Conservation (phyloP, 768 basidiomycete species). For the Rhodotorula graminis region DNA sequence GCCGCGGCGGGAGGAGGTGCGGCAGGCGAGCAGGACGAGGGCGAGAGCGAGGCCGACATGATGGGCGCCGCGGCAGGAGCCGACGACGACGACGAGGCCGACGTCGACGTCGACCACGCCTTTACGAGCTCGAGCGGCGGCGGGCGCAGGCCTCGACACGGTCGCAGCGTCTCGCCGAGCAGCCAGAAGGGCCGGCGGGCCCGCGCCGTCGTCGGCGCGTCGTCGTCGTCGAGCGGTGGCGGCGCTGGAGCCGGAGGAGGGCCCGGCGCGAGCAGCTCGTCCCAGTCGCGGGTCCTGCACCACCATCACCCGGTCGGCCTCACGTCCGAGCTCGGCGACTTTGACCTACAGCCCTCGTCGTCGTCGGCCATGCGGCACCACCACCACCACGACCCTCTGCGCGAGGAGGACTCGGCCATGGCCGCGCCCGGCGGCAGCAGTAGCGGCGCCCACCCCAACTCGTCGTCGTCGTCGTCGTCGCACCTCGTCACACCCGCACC, state of each 20-base stretch:
- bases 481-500: slow-evolving; percentile 12
- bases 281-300: slow-evolving; percentile 14
- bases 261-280: not conserved
- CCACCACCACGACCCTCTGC: slow-evolving; percentile 13
- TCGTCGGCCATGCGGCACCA: slow-evolving; percentile 1
- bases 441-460: not conserved
- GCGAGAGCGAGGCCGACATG: slow-evolving; percentile 1
- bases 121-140: slow-evolving; percentile 4
- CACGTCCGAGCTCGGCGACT: slow-evolving; percentile 27
- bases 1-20: not conserved
- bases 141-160: not conserved
- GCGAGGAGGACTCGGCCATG: slow-evolving; percentile 6
- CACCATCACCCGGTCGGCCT: slow-evolving; percentile 30
- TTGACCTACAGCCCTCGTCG: slow-evolving; percentile 17
- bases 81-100: slow-evolving; percentile 4
- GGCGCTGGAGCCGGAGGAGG: no score
- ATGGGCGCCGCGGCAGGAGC: not conserved
- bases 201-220: not conserved
- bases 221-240: not conserved
- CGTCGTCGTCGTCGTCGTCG: slow-evolving; percentile 9
- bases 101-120: not conserved
- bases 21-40: not conserved
- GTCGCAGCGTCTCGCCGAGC: not conserved
- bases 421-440: no score
- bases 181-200: not conserved